These are phyloP conservation scores for Striga asiatica DNA, from an alignment of 257 asterid species.

Conservation along the genomic window DNA sequence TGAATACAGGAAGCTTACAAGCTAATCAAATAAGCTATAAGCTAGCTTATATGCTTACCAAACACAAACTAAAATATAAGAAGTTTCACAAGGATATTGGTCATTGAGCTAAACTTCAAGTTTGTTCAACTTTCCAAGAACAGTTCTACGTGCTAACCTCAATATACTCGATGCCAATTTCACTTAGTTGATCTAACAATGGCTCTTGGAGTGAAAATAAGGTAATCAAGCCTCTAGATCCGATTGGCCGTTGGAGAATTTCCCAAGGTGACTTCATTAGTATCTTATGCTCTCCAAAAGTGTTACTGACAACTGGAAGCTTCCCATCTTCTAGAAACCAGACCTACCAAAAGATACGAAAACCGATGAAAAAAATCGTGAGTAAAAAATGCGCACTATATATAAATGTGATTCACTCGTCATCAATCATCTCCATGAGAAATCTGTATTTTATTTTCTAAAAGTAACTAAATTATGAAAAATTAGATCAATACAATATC, in stretches of 20 bases:
- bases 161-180: conserved; percentile 65
- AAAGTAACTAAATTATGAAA: too few relatives aligned
- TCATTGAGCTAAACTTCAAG: too few relatives aligned
- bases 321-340: conserved; percentile 88
- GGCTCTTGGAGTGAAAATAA: conserved; percentile 51
- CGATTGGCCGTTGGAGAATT: conserved; percentile 65
- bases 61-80: too few relatives aligned
- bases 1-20: too few relatives aligned
- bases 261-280: conserved; percentile 96
- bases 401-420: neutral
- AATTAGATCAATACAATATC: too few relatives aligned
- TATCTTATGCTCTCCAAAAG: conserved; percentile 48
- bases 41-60: too few relatives aligned
- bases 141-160: conserved; percentile 39
- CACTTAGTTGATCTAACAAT: conserved; percentile 42
- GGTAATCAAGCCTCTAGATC: conserved; percentile 69
- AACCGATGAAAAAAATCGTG: neutral
- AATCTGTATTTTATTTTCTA: too few relatives aligned
- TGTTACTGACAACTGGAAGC: conserved; percentile 61
- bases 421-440: too few relatives aligned
- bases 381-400: neutral
- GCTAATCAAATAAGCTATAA: too few relatives aligned
- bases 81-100: too few relatives aligned
- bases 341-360: conserved; percentile 30
- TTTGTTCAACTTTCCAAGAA: too few relatives aligned